A percentile compares a stretch with the other conserved stretches of the same genome.
These are phyloP conservation scores for Colletotrichum ledebouriae DNA, from an alignment of 2,329 filamentous ascomycete species.

Conservation along the genomic window DNA sequence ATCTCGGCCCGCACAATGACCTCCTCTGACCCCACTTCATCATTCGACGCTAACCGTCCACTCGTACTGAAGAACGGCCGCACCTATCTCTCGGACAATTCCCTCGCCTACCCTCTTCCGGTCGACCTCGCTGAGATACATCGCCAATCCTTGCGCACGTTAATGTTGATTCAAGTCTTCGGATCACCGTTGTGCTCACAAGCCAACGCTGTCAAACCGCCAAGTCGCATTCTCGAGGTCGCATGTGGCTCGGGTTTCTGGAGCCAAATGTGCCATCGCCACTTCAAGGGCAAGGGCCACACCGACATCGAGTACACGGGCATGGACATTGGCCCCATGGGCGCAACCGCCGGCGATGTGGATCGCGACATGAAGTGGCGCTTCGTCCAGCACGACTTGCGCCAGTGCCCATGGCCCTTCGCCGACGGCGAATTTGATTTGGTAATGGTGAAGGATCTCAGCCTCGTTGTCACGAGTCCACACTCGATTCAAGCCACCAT, in stretches of 20 bases:
- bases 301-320: conserved; percentile 82
- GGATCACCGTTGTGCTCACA: conserved; percentile 84
- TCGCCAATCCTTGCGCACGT: conserved; percentile 85
- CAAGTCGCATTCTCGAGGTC: conserved; percentile 84
- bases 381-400: conserved; percentile 90
- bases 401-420: conserved; percentile 82
- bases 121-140: conserved; percentile 90
- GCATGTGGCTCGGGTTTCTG: conserved; percentile 91
- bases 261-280: conserved; percentile 89
- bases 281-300: conserved; percentile 78
- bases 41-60: conserved; percentile 61
- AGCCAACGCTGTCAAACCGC: conserved; percentile 66
- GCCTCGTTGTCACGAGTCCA: conserved; percentile 72
- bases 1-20: conserved; percentile 61
- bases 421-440: conserved; percentile 85
- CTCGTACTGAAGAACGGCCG: conserved; percentile 83
- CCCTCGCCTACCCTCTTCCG: conserved; percentile 84
- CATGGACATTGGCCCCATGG: conserved; percentile 81
- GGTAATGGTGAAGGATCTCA: conserved; percentile 88
- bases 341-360: conserved; percentile 58
- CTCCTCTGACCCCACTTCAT: conserved; percentile 62
- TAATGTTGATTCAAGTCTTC: conserved; percentile 85
- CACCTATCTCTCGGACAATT: conserved; percentile 82
- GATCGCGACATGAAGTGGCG: conserved; percentile 86
- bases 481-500: conserved; percentile 65